A percentile compares a stretch with the other conserved stretches of the same genome.
phyloP scores from a whole-genome alignment of 1,284 basidiomycete species.

The Volvariella volvacea region DNA sequence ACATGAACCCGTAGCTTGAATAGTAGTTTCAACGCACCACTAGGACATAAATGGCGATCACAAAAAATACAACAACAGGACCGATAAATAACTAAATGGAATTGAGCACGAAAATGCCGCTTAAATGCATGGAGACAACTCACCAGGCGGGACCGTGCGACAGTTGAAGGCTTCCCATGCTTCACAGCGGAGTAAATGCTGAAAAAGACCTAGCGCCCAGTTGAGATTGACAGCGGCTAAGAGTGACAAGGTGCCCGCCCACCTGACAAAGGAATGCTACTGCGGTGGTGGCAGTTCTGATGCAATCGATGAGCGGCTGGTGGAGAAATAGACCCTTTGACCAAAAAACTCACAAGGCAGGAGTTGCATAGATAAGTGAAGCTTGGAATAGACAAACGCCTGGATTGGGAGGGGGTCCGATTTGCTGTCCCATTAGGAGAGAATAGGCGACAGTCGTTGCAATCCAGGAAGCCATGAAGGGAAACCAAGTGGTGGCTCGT shows the following conservation, averaged over 20 bases:
- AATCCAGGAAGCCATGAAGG: constrained; percentile 14
- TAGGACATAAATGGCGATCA: neutral
- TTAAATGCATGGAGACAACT: neutral
- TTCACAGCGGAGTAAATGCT: neutral
- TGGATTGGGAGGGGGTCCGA: constrained; percentile 11
- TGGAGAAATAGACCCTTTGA: no score
- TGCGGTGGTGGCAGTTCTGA: neutral
- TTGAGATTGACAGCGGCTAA: neutral
- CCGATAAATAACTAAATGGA: neutral
- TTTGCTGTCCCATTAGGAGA: constrained; percentile 17
- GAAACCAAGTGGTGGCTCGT: constrained; percentile 14
- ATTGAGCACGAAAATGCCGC: neutral
- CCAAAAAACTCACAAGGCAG: neutral
- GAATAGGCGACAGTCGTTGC: constrained; percentile 12
- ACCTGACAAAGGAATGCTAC: neutral
- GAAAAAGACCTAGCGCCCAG: neutral
- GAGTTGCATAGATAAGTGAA: neutral
- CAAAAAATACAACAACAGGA: neutral
- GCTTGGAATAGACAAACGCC: constrained; percentile 16
- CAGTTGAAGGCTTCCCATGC: neutral
- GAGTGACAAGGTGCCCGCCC: no score
- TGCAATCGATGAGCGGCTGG: no score
- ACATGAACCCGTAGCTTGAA: neutral
- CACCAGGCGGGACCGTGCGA: neutral
- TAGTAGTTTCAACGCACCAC: neutral